Evolutionary conservation across 345 rosid genomes (phyloP).

Genomic region (Hypericum perforatum): DNA sequence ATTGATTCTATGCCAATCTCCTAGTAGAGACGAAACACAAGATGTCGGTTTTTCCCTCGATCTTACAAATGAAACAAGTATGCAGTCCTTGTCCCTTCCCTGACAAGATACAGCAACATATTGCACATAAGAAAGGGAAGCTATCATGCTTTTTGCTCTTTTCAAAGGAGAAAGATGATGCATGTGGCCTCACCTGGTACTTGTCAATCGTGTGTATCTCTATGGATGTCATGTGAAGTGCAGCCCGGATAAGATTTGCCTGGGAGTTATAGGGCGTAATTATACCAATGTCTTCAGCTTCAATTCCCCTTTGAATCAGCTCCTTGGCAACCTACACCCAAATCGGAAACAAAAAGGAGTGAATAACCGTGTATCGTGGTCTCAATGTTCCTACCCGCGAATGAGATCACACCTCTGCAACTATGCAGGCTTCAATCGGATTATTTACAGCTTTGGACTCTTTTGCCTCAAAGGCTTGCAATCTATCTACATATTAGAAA

Average conservation of each 20-base stretch:
- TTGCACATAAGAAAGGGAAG: background rate
- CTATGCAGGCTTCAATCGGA: constrained; percentile 73
- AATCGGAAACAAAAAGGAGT: background rate
- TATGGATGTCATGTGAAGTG: constrained; percentile 35
- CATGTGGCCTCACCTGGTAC: constrained; percentile 60
- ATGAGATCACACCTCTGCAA: constrained; percentile 48
- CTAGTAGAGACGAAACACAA: constrained; percentile 61
- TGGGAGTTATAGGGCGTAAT: constrained; percentile 95
- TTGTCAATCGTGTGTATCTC: constrained; percentile 95
- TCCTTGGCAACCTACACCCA: constrained; percentile 44
- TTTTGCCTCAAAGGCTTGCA: constrained; percentile 69
- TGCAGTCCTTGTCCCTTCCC: constrained; percentile 98
- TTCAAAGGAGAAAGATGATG: background rate
- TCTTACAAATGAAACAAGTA: constrained; percentile 76
- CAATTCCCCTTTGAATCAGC: constrained; percentile 50
- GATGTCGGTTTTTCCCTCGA: constrained; percentile 53
- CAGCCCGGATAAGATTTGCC: constrained; percentile 52
- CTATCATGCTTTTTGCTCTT: background rate
- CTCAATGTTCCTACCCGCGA: background rate
- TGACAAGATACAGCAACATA: constrained; percentile 11
- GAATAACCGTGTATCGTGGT: background rate
- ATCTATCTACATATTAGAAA: constrained; percentile 38
- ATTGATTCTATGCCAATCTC: constrained; percentile 95
- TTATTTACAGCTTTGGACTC: constrained; percentile 63
- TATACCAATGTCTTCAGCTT: constrained; percentile 69